Percentiles rank a stretch among this genome's conserved stretches.
These are phyloP conservation scores for Lenwebbia sp. DNA, from an alignment of 345 rosid species.

Conservation along the genomic window DNA sequence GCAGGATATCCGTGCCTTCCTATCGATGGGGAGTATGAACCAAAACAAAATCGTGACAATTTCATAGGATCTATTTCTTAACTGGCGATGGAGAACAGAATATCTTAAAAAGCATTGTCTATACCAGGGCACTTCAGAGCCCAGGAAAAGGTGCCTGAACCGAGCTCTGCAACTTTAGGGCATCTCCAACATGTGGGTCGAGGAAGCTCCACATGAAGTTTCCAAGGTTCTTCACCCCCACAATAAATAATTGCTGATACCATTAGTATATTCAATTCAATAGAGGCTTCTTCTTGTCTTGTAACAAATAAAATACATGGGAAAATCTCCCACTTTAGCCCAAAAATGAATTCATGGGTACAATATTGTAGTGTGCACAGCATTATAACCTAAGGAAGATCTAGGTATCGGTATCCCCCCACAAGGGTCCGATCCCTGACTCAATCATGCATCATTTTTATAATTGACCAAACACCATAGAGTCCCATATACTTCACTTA, in stretches of 20 bases:
- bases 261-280: background rate
- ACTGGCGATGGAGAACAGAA: background rate
- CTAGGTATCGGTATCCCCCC: background rate
- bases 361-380: background rate
- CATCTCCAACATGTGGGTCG: background rate
- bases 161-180: background rate
- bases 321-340: conserved; percentile 16
- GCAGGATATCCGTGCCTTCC: no score
- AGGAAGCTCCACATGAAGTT: background rate
- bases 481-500: background rate
- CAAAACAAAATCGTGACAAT: background rate
- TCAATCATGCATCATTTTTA: conserved; percentile 12
- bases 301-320: background rate
- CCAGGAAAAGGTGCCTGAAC: background rate
- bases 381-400: conserved; percentile 4
- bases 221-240: background rate
- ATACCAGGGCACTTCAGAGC: background rate
- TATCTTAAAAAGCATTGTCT: background rate
- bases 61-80: background rate
- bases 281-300: conserved; percentile 10
- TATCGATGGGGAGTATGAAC: no score
- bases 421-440: conserved; percentile 1
- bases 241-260: background rate
- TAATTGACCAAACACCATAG: background rate
- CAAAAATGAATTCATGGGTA: conserved; percentile 9